Evolutionary conservation across 2,329 filamentous ascomycete species (phyloP).

Genomic region (Colletotrichum sp.): DNA sequence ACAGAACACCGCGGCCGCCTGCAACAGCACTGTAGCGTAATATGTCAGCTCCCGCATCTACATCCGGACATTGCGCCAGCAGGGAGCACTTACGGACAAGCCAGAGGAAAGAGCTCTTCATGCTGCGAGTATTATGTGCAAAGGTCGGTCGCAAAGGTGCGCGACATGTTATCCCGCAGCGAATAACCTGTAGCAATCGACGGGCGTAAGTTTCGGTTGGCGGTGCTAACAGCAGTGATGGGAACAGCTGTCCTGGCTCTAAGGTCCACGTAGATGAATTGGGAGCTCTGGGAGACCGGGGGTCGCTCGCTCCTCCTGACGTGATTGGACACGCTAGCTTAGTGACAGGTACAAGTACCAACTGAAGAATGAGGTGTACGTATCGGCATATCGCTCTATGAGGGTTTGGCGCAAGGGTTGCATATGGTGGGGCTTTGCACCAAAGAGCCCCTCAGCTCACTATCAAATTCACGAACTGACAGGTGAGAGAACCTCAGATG

Average conservation of each 20-base stretch:
- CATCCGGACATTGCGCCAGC: not conserved
- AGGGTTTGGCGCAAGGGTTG: not conserved
- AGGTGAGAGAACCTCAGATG: not conserved
- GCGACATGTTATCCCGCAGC: slow-evolving; percentile 21
- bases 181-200: not conserved
- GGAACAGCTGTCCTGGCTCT: slow-evolving; percentile 22
- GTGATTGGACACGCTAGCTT: slow-evolving; percentile 1
- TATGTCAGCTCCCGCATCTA: slow-evolving; percentile 7
- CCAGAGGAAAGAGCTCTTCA: slow-evolving; percentile 46
- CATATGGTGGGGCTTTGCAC: slow-evolving; percentile 1
- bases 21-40: slow-evolving; percentile 48
- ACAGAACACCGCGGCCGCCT: slow-evolving; percentile 42
- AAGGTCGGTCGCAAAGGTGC: slow-evolving; percentile 17
- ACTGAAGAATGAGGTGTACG: not conserved
- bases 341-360: not conserved
- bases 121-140: slow-evolving; percentile 41
- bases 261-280: slow-evolving; percentile 21
- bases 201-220: not conserved
- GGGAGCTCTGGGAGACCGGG: not conserved
- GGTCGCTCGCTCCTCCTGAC: not conserved
- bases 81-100: slow-evolving; percentile 43
- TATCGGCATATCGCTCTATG: not conserved
- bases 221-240: not conserved
- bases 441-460: not conserved
- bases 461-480: not conserved